Evolutionary conservation across 1,284 basidiomycete genomes (phyloP), one percentile per base, ranked within the genome.

Genomic region (Naganishia sp.): DNA sequence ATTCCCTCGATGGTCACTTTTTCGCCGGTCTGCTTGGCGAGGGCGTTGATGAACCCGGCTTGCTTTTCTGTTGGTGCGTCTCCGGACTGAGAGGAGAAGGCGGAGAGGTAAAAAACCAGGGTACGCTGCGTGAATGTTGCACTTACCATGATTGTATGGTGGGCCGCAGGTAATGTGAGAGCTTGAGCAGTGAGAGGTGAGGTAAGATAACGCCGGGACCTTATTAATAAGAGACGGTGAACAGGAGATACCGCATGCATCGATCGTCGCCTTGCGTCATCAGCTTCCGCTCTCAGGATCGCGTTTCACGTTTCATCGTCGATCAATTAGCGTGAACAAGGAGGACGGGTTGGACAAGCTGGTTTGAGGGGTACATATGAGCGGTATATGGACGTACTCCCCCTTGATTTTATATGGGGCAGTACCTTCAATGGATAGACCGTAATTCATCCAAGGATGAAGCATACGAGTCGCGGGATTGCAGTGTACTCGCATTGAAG

Each of bases 31-130:
- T 78, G 73, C 65, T 73, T 74, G 68, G 74, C 75, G 5, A 78
- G 68, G 6, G 74, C 72, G n/a, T 69, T 69, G 41, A 77, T 63
- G 68, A 73, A 77, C 2, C 69, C 73, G 43, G 73, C 74, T 56
- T 77, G 76, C 67, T 76, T 77, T 28, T 71, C 71, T 23, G 76
- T 76, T 3, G 74, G 73, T 21, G 75, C 72, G 25, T 65, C 71
- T 21, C 74, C 76, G 68, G 65, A 28, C 43, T 42, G 28, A 25
- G n/a, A 47, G 47, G 5, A 25, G 54, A 18, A 31, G 9, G 55
- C 2, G 21, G 41, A 31, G 42, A 28, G 15, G 21, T 21, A 25
- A 25, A 10, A 25, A 25, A 10, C 18, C 47, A 5, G 21, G 6
- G 18, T 15, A 49, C 18, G 21, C 21, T 21, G 11, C 3, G 17